Base-by-base conservation (phyloP, 495 filamentous ascomycete species). In the Pseudomonodictys pantanalensis region DNA sequence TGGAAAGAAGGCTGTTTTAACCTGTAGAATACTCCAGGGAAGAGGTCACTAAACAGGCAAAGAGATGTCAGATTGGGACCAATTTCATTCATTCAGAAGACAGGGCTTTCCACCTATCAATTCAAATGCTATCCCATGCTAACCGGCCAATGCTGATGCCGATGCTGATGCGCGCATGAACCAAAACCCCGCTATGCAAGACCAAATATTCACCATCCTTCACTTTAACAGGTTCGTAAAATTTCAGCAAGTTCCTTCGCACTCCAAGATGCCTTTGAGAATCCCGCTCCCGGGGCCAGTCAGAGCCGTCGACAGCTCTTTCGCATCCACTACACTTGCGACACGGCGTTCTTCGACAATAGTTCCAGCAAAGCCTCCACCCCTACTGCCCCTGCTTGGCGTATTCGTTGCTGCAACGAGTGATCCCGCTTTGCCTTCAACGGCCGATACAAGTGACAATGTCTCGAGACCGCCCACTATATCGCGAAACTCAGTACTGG, bases 401-500 rank as follows among this genome's bases (percentile, higher is more conserved):
- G 73, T 76, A 2, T 59, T 54, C 5, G 69, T 63, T 12, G 52
- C 26, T 11, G 62, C 64, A 42, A 39, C 47, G 38, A 74, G 69
- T 17, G 62, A 69, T 11, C 73, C 69, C 10, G 54, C 55, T 60
- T 71, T 75, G 12, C 89, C 88, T 29, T 91, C 89, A 12, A 78
- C 78, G 29, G 85, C 84, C n/a, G 84, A 82, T 12, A 95, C 79
- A 12, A 97, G 72, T 0, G 88, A 88, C 62, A 95, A 72, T 0
- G 90, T 90, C 73, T 97, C 93, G 26, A 98, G 74, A 45, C 87
- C 91, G 9, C 85, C 83, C n/a, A 98, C 76, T 2, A 99, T 91
- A 71, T 97, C 95, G 44, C 91, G 81, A 70, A 99, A 97, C 71
- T 99, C 93, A 1, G 88, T 92, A 25, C 79, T 83, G 2, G 88